Evolutionary conservation across 2,329 filamentous ascomycete species (phyloP).

Genomic region (Penicillium sp.): DNA sequence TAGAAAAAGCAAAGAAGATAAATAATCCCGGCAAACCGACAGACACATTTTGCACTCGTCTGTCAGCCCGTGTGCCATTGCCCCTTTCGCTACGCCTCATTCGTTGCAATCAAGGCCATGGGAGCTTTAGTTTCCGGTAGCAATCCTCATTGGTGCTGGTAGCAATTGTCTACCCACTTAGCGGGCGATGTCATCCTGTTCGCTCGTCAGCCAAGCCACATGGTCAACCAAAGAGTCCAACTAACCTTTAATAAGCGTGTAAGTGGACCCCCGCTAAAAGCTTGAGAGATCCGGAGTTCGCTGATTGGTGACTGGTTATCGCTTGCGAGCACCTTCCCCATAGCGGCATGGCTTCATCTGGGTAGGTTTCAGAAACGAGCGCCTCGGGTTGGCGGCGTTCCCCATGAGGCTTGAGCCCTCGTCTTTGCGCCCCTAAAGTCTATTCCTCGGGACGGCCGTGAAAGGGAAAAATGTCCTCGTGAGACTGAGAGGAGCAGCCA

Average conservation of each 20-base stretch:
- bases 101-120: background rate
- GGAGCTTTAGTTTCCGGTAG: background rate
- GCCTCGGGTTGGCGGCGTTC: background rate
- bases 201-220: constrained; percentile 8
- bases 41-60: background rate
- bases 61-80: background rate
- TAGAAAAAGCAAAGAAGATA: constrained; percentile 10
- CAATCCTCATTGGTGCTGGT: background rate
- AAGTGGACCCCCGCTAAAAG: constrained; percentile 12
- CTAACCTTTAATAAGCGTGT: constrained; percentile 3
- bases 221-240: background rate
- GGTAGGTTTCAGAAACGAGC: background rate
- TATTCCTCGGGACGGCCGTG: constrained; percentile 1
- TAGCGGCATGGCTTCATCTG: constrained; percentile 3
- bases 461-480: background rate
- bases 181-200: constrained; percentile 3
- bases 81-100: constrained; percentile 3
- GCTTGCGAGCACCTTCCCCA: constrained; percentile 14
- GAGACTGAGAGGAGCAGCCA: background rate
- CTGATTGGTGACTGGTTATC: constrained; percentile 10
- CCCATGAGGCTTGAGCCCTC: background rate
- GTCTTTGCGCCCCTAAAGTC: constrained; percentile 7
- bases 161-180: background rate
- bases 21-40: constrained; percentile 14
- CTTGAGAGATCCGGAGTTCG: constrained; percentile 10